phyloP scores from a whole-genome alignment of 1,139 yeast species.

The Pneumocystis carinii region DNA sequence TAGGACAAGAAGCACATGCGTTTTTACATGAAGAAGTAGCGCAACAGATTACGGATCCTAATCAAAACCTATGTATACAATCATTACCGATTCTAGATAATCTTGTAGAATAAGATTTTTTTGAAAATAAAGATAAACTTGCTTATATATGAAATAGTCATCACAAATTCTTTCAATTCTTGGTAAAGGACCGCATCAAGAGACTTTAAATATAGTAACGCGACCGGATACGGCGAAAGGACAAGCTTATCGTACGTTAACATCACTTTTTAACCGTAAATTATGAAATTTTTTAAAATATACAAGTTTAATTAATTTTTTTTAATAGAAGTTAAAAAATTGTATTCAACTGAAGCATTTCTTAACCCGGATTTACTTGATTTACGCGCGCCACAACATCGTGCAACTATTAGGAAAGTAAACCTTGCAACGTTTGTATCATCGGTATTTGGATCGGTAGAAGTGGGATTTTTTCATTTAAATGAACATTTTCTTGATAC shows the following conservation, averaged over 20 bases:
- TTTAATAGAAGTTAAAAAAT: constrained; percentile 38
- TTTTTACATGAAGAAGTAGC: not conserved
- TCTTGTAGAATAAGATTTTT: constrained; percentile 21
- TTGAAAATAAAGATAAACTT: too few relatives aligned
- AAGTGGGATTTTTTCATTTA: constrained; percentile 73
- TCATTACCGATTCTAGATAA: constrained; percentile 62
- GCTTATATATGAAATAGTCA: constrained; percentile 24
- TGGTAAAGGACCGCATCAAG: constrained; percentile 58
- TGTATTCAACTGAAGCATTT: constrained; percentile 28
- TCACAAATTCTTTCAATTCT: constrained; percentile 56
- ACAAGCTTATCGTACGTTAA: constrained; percentile 55
- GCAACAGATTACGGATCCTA: constrained; percentile 12
- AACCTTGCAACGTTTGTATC: constrained; percentile 76
- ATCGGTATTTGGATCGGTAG: constrained; percentile 70
- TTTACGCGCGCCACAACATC: constrained; percentile 15
- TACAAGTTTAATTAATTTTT: constrained; percentile 36
- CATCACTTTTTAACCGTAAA: constrained; percentile 54
- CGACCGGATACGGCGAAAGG: constrained; percentile 60
- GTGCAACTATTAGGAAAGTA: constrained; percentile 55
- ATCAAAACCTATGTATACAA: constrained; percentile 40
- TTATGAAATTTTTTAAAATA: not conserved
- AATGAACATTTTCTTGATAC: constrained; percentile 73
- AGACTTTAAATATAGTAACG: constrained; percentile 55
- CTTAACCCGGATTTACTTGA: constrained; percentile 40
- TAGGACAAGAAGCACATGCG: not conserved